Base-by-base conservation (phyloP, 2,329 filamentous ascomycete genomes). In the Claviceps arundinis region DNA sequence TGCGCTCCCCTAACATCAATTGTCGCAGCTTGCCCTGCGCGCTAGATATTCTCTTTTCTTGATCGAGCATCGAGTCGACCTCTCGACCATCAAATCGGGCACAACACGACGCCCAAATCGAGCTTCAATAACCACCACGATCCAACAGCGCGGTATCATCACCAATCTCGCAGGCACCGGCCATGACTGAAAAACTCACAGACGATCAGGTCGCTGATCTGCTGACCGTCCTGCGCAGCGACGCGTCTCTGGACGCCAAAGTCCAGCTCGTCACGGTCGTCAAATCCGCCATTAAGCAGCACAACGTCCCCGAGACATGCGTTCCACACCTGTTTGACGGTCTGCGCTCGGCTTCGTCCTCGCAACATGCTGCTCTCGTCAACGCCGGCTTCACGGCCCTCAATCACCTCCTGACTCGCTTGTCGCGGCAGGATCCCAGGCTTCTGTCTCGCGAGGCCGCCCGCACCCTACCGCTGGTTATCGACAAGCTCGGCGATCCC, bases 231-330 rank as follows among this genome's bases (percentile, higher is more conserved):
- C 67, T 81, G 51, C 72, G 71, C 65, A 77, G 80, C 59, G 85
- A 87, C 60, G 75, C 78, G 40, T 76, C 81, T 48, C 73, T 87
- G 60, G 85, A 90, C 61, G 70, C 75, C 50, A 89, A 89, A 65
- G 76, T 89, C 57, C 74, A 80, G 57, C 77, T 80, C 51, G 80
- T 95, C 60, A 87, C 82, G 54, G 76, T 73, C 61, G 74, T 90
- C 68, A 95, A 95, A 70, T 89, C 87, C 44, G 80, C 82, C 65
- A 95, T 95, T 74, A 95, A 95, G 68, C 89, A 95, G 68, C 85
- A 87, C 65, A 89, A 89, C 71, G 87, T 95, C 46, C 88, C 89
- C 55, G 88, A 94, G 58, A 69, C 70, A 51, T 79, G 76, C 61
- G 78, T 94, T 60, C 70, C 80, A 26, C 74, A 80, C 53, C 80